Base-by-base conservation (phyloP, 345 rosid species). In the Brassica cretica region DNA sequence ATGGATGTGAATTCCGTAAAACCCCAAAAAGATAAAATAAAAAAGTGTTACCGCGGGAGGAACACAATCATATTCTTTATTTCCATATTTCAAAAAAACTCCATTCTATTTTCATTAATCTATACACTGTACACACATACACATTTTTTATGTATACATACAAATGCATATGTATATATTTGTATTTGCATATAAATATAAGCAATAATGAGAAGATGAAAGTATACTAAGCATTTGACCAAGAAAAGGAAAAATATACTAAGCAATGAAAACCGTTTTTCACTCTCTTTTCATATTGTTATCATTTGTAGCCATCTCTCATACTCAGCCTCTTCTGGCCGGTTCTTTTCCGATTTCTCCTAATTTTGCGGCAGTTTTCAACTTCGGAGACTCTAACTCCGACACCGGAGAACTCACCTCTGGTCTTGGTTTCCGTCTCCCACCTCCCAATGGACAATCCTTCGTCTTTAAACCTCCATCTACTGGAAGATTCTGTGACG, bases 371-470 rank as follows among this genome's bases (percentile, higher is more conserved):
- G 90, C 90, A 7, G 76, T 86, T 33, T 86, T 86, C 35, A 87
- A 86, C 82, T 87, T 89, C 1, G 93, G 93, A 2, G 89, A 84
- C 77, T 89, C 89, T 0, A 86, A 89, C 64, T 84, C 89, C 0
- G 89, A 86, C 44, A 83, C 93, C 5, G 90, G 91, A 7, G 86
- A 83, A 46, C 66, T 83, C n/a, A 62, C 76, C 18, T 85, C 91
- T 6, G 85, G 89, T 55, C 78, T 88, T 16, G 83, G 80, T 5
- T 5, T 63, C n/a, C 68, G 53, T 24, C 83, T 49, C 46, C 70
- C 4, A 16, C 70, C 85, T 33, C 76, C 93, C 30, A 16, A 80
- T 75, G 90, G 88, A 15, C 61, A 78, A 66, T 78, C 84, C 16
- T 83, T 62, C 81, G 80, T 77, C 78, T 85, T 83, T 32, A 71